These are phyloP conservation scores for Adansonia digitata DNA, from an alignment of 345 rosid species.

Conservation along the genomic window DNA sequence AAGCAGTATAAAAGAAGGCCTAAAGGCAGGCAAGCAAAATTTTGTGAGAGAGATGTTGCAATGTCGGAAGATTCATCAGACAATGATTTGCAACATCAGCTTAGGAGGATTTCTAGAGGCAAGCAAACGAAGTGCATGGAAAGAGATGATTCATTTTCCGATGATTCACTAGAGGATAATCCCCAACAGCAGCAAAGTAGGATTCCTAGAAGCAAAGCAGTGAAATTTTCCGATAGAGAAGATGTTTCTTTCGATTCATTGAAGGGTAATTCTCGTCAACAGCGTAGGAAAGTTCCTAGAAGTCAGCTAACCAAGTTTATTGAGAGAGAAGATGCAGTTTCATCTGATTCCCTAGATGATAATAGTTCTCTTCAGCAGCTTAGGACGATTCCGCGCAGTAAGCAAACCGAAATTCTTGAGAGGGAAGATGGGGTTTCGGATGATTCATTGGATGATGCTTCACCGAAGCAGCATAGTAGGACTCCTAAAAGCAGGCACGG, in stretches of 20 bases:
- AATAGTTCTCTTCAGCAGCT: slow-evolving; percentile 10
- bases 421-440: slow-evolving; percentile 27
- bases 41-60: slow-evolving; percentile 28
- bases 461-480: slow-evolving; percentile 10
- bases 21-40: slow-evolving; percentile 39
- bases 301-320: slow-evolving; percentile 21
- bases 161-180: slow-evolving; percentile 36
- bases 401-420: slow-evolving; percentile 12
- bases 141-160: slow-evolving; percentile 31
- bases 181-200: slow-evolving; percentile 11
- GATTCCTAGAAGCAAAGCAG: slow-evolving; percentile 23
- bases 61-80: slow-evolving; percentile 38
- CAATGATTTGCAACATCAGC: slow-evolving; percentile 21
- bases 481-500: slow-evolving; percentile 15
- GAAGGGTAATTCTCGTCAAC: not conserved
- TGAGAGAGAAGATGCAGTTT: slow-evolving; percentile 27
- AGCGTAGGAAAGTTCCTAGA: slow-evolving; percentile 16
- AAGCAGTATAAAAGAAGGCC: slow-evolving; percentile 34
- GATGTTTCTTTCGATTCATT: not conserved
- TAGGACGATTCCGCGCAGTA: slow-evolving; percentile 19
- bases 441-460: slow-evolving; percentile 22
- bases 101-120: slow-evolving; percentile 22
- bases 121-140: slow-evolving; percentile 25
- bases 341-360: slow-evolving; percentile 27
- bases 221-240: slow-evolving; percentile 22